These are phyloP conservation scores for Trichoderma endophyticum DNA, from an alignment of 2,329 filamentous ascomycete genomes.

Conservation along the genomic window DNA sequence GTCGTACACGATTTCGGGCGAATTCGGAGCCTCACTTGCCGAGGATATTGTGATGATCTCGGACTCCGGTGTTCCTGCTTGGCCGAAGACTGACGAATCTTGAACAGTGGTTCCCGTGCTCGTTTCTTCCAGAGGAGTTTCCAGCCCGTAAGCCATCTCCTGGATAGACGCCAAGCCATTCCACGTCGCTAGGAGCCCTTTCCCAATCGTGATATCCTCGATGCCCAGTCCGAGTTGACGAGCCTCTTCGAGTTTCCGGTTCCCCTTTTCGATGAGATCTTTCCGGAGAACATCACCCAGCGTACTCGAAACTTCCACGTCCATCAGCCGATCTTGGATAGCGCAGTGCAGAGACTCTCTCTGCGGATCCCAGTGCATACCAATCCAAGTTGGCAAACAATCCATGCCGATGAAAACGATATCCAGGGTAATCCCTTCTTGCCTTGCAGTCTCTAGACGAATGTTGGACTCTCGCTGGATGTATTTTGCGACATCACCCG, in stretches of 20 bases:
- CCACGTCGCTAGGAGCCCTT: constrained; percentile 32
- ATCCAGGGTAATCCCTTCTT: constrained; percentile 16
- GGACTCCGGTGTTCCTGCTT: background rate
- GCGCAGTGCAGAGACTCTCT: constrained; percentile 25
- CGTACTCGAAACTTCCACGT: constrained; percentile 20
- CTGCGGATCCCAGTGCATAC: constrained; percentile 26
- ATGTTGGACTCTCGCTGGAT: constrained; percentile 25
- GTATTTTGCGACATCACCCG: constrained; percentile 22
- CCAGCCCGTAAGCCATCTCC: background rate
- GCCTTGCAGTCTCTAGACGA: constrained; percentile 25
- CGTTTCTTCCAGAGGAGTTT: background rate
- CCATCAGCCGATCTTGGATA: constrained; percentile 27
- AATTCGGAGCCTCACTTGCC: background rate
- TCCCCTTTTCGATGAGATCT: constrained; percentile 28
- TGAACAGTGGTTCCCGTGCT: background rate
- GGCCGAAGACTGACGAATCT: background rate
- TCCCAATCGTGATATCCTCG: constrained; percentile 26
- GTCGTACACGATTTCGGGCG: background rate
- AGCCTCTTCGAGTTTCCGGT: constrained; percentile 28
- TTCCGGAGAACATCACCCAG: constrained; percentile 23
- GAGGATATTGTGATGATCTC: background rate
- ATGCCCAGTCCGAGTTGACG: constrained; percentile 23
- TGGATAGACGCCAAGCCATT: background rate
- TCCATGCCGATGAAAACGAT: constrained; percentile 29
- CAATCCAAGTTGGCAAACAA: constrained; percentile 31